Evolutionary conservation across 2,329 filamentous ascomycete species (phyloP), one percentile per base, ranked within the genome.

Genomic region (Colletotrichum orchidophilum): DNA sequence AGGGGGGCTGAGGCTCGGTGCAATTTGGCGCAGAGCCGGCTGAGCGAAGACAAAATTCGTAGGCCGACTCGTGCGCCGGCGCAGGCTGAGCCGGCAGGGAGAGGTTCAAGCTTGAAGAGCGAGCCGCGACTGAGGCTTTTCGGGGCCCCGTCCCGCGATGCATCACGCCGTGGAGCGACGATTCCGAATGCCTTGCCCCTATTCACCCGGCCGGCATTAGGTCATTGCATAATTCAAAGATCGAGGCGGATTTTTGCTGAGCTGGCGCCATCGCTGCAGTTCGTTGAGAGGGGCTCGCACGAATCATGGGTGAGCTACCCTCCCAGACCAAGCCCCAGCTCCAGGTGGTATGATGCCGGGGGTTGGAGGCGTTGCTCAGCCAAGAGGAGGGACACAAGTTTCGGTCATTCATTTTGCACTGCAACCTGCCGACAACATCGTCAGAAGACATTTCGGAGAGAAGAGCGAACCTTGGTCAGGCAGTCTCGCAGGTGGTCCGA

Each of bases 21-120:
- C 33, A 71, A 68, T 71, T 68, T 68, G 68, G 57, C 68, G 63
- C 63, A 24, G 58, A 53, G 68, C 42, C 68, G 68, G 68, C 68
- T 68, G 68, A 71, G 68, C 58, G 57, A 54, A 58, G 58, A 60
- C 59, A 54, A 59, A 42, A 54, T 24, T 58, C 42, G 57, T 53
- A 31, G 52, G 58, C 59, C 58, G 64, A 71, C 42, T 68, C 64
- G 66, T 58, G 50, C 35, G 57, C 42, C 31, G 52, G 39, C 21
- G 21, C 58, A 57, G 64, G 65, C 69, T 63, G 58, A 69, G 69
- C 60, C n/a, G 52, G 18, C 31, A 50, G 24, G 24, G 52, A 15
- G 49, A 61, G 50, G 7, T 46, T 46, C 39, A 21, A 52, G 35
- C 59, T 62, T 52, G 27, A 68, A 61, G 49, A 8, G 59, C 52